Percentiles rank a stretch among this genome's conserved stretches.
Evolutionary conservation across 257 asterid species (phyloP).

Genomic region (Orobanche coerulescens): DNA sequence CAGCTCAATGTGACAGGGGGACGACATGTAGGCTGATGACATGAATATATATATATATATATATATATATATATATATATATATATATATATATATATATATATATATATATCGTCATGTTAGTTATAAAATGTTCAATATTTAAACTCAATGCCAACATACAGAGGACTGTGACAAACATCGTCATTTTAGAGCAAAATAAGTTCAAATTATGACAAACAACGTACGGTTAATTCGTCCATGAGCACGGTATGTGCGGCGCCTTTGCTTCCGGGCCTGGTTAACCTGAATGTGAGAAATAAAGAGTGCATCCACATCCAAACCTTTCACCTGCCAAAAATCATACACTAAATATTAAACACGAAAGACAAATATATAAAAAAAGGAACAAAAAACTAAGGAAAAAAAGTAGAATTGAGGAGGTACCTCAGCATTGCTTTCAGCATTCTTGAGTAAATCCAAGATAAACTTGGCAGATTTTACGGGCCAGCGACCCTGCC

Average conservation of each 20-base stretch:
- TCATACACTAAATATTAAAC: not conserved
- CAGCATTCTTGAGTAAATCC: conserved; percentile 77
- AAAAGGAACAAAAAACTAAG: not conserved
- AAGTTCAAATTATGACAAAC: not conserved
- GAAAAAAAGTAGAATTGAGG: not conserved
- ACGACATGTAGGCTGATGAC: conserved; percentile 71
- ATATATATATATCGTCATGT: not conserved
- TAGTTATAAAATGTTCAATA: not conserved
- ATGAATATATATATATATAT: no score
- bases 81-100: no score
- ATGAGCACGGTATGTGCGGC: conserved; percentile 73
- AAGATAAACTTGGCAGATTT: conserved; percentile 67
- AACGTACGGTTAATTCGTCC: conserved; percentile 66
- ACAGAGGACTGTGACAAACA: not conserved
- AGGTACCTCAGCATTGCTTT: conserved; percentile 85
- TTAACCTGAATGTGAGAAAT: conserved; percentile 72
- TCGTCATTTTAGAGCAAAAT: not conserved
- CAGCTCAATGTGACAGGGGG: conserved; percentile 71
- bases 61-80: no score
- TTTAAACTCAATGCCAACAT: no score
- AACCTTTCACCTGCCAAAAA: conserved; percentile 49
- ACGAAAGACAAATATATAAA: no score
- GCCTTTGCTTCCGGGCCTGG: conserved; percentile 69
- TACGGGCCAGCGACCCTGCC: conserved; percentile 92
- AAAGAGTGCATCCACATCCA: conserved; percentile 67